These are phyloP conservation scores for Euphrasia arctica DNA, from an alignment of 305 asterid genomes.

Conservation along the genomic window DNA sequence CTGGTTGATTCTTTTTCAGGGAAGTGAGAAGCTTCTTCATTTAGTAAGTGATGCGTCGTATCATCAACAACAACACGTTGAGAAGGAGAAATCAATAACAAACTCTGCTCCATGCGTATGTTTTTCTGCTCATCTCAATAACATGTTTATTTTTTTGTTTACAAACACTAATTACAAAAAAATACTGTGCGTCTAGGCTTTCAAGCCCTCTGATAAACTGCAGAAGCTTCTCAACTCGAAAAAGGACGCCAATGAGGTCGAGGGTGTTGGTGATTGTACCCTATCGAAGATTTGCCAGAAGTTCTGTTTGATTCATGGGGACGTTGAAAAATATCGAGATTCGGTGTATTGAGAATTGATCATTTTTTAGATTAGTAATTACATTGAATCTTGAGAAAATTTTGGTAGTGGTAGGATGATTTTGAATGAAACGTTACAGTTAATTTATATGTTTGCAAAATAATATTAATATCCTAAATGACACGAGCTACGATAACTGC, in stretches of 20 bases:
- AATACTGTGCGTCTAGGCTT: background rate
- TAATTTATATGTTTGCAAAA: too few species aligned
- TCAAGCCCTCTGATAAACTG: background rate
- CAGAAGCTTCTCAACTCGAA: background rate
- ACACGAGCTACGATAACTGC: too few species aligned
- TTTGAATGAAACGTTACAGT: too few species aligned
- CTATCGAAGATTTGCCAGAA: background rate
- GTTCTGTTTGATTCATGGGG: background rate
- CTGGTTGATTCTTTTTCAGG: background rate
- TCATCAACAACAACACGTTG: background rate
- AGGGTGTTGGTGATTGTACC: background rate
- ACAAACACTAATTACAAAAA: background rate
- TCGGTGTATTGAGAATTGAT: constrained; percentile 8
- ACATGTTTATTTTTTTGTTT: background rate
- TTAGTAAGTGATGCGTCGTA: background rate
- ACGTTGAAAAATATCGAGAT: background rate
- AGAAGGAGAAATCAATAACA: background rate
- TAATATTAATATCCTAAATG: too few species aligned
- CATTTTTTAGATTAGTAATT: background rate
- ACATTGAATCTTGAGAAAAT: background rate
- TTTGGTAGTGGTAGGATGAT: background rate
- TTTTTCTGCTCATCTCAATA: background rate
- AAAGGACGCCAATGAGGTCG: background rate
- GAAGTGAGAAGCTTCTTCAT: background rate
- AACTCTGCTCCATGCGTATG: background rate